A percentile compares a stretch with the other conserved stretches of the same genome.
Evolutionary conservation across 306 rosid genomes (phyloP).

Genomic region (Lablab purpureus): DNA sequence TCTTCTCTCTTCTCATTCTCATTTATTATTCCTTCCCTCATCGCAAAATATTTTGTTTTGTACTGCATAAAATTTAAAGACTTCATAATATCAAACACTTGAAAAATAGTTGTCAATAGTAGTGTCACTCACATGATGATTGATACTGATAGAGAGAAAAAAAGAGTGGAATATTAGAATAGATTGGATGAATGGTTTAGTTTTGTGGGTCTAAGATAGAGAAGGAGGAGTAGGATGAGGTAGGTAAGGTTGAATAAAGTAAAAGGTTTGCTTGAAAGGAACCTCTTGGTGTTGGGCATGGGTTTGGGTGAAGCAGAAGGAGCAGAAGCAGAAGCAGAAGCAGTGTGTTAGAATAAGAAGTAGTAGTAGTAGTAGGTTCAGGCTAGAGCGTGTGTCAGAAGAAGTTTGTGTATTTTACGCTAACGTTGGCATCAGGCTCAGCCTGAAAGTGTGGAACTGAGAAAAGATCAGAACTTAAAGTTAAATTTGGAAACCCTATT

Average conservation of each 20-base stretch:
- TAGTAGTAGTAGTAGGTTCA: too few species aligned
- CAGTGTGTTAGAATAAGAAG: too few species aligned
- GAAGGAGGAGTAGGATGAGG: background rate
- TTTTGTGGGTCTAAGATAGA: background rate
- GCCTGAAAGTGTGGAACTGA: background rate
- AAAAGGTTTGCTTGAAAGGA: slow-evolving; percentile 65
- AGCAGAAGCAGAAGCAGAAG: too few species aligned
- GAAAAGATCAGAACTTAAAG: background rate
- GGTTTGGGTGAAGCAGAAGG: slow-evolving; percentile 8
- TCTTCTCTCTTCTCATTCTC: background rate
- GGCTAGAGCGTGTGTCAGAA: slow-evolving; percentile 47
- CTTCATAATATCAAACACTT: too few species aligned
- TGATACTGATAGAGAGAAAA: too few species aligned
- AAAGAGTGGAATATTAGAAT: too few species aligned
- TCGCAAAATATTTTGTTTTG: too few species aligned
- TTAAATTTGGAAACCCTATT: background rate
- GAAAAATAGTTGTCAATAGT: too few species aligned
- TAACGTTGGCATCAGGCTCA: background rate
- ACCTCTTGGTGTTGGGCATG: slow-evolving; percentile 28
- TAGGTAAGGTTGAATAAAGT: slow-evolving; percentile 32
- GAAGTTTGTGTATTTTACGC: slow-evolving; percentile 14
- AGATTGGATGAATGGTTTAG: too few species aligned
- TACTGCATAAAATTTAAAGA: too few species aligned
- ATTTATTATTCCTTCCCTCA: background rate
- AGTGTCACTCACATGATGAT: too few species aligned